Percentiles rank a stretch among this genome's conserved stretches.
Evolutionary conservation across 2,329 filamentous ascomycete species (phyloP).

Genomic region (Tothia fuscella): DNA sequence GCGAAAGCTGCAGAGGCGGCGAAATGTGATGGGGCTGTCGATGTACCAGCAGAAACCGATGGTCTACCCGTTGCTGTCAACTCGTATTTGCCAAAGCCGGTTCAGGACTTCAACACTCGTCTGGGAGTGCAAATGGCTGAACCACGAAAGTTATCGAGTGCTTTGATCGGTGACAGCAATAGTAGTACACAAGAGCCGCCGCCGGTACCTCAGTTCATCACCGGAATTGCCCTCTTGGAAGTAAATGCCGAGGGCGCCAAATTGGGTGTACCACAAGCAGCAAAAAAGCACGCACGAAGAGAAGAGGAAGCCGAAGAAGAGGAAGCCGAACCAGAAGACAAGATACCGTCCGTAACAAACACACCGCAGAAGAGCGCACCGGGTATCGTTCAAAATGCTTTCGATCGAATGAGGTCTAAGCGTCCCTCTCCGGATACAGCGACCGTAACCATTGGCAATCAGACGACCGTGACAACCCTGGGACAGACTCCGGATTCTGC

Average conservation of each 20-base stretch:
- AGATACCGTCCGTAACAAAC: constrained; percentile 20
- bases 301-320: constrained; percentile 11
- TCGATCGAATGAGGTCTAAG: constrained; percentile 53
- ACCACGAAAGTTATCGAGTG: background rate
- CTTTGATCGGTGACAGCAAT: background rate
- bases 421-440: constrained; percentile 52
- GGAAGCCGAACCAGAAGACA: constrained; percentile 14
- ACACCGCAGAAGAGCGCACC: constrained; percentile 24
- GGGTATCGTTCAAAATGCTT: constrained; percentile 46
- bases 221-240: too few relatives aligned
- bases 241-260: too few relatives aligned
- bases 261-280: background rate
- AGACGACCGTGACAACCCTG: constrained; percentile 53
- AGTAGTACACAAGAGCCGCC: too few relatives aligned
- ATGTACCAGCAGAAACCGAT: background rate
- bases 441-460: constrained; percentile 62
- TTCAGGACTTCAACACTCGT: constrained; percentile 30
- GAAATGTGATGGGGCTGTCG: background rate
- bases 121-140: constrained; percentile 15
- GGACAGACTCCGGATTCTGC: constrained; percentile 44
- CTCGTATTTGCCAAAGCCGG: constrained; percentile 10
- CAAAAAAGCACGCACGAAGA: background rate
- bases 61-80: constrained; percentile 14
- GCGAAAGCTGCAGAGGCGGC: background rate
- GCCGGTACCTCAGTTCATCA: constrained; percentile 19